Evolutionary conservation across 2,329 filamentous ascomycete genomes (phyloP), one percentile per base, ranked within the genome.

Genomic region (Trichoderma aggressivum): DNA sequence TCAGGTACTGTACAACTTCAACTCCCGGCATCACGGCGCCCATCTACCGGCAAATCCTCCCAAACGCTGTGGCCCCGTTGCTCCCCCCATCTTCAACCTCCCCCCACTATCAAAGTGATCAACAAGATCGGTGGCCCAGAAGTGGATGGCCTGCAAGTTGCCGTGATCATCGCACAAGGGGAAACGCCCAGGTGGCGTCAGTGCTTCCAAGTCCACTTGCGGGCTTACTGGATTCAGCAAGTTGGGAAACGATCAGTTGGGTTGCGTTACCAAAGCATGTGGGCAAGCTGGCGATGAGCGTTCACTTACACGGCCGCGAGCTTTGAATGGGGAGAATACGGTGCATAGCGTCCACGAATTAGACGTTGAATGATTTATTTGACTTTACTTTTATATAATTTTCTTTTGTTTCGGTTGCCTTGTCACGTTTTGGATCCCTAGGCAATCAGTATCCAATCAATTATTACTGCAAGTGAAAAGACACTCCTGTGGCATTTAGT

Each of bases 51-150:
- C 12, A 36, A 53, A 59, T 24, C 3, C 14, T 56, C 26, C 53
- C 34, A 67, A 18, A 21, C 8, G 28, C 30, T 36, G 34, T 30
- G 7, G 63, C 63, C 63, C 62, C 32, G 34, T 65, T 56, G 47
- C 50, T 39, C n/a, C 47, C 62, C 64, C 64, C 55, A 68, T 68
- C 28, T 68, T 59, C 55, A 68, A 53, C 26, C 26, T 5, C 26
- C 39, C 64, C 64, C 53, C 55, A 59, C 64, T 68, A 50, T 68
- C 64, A 59, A 68, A 68, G 55, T 60, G 64, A 68, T 68, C 64
- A 68, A 59, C 64, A 68, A 16, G 64, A 68, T 68, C 64, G 55
- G 64, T 34, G 55, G 64, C 64, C 55, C 64, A 59, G 55, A 68
- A 68, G 64, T 59, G 53, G 64, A 60, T 68, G 55, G 28, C 64